Percentiles rank a stretch among this genome's conserved stretches.
Evolutionary conservation across 164 flowering plant species (phyloP).

Genomic region (Umbilicus rupestris): DNA sequence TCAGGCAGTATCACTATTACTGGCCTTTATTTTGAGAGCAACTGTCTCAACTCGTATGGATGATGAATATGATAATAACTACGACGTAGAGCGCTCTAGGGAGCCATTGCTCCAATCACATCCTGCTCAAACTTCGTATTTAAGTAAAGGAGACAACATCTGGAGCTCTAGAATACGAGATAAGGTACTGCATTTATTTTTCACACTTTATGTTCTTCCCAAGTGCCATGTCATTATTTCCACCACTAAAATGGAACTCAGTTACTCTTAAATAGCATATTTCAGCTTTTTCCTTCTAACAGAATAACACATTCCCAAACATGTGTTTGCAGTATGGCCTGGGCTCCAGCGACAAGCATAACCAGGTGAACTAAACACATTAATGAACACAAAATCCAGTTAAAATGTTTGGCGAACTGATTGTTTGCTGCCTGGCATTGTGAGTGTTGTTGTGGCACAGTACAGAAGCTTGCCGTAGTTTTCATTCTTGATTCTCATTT

Average conservation of each 20-base stretch:
- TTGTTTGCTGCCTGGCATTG: not conserved
- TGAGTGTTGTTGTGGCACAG: not conserved
- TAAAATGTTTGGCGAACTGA: not conserved
- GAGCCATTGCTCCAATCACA: slow-evolving; percentile 50
- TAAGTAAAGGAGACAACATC: slow-evolving; percentile 31
- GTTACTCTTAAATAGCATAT: not conserved
- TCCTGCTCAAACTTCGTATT: slow-evolving; percentile 32
- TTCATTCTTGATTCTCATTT: not conserved
- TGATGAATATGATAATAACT: slow-evolving; percentile 47
- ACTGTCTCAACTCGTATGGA: slow-evolving; percentile 38
- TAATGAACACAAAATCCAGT: not conserved
- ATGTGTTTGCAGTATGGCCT: not conserved
- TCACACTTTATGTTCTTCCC: too few relatives aligned
- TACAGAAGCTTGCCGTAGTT: not conserved
- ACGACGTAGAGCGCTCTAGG: slow-evolving; percentile 30
- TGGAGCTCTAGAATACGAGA: slow-evolving; percentile 74
- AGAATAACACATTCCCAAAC: not conserved
- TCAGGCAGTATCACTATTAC: slow-evolving; percentile 54
- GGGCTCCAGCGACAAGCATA: not conserved
- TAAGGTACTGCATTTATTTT: slow-evolving; percentile 37
- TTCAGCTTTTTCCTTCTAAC: not conserved
- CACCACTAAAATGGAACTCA: not conserved
- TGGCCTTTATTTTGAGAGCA: slow-evolving; percentile 48
- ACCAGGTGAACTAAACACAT: not conserved
- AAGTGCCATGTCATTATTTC: not conserved